Percentiles rank a stretch among this genome's conserved stretches.
Evolutionary conservation across 352 stramenopile genomes (phyloP).

Genomic region (Phytopythium aichiense): DNA sequence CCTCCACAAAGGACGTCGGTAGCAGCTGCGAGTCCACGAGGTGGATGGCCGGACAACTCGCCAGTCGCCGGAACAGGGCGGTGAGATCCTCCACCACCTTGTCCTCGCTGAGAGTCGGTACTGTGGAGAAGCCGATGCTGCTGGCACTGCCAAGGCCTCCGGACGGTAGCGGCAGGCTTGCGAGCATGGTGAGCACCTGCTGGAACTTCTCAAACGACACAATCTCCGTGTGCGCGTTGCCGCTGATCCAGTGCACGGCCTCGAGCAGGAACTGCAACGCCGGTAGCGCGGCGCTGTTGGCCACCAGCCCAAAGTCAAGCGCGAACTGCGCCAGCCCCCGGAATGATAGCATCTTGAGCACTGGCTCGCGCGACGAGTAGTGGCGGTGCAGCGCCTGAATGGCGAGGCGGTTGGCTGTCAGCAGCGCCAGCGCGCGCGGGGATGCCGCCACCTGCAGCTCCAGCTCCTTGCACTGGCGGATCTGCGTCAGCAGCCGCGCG

Average conservation of each 20-base stretch:
- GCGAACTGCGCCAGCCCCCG: constrained; percentile 38
- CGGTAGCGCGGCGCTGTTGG: constrained; percentile 16
- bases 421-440: constrained; percentile 13
- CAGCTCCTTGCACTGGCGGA: constrained; percentile 52
- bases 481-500: constrained; percentile 36
- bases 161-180: constrained; percentile 21
- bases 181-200: constrained; percentile 34
- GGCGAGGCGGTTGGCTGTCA: constrained; percentile 27
- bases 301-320: constrained; percentile 44
- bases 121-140: background rate
- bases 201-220: constrained; percentile 73
- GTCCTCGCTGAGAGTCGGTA: constrained; percentile 5
- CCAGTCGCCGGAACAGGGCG: constrained; percentile 22
- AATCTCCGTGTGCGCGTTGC: constrained; percentile 53
- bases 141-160: background rate
- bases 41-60: constrained; percentile 21
- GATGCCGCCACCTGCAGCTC: constrained; percentile 31
- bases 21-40: constrained; percentile 18
- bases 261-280: constrained; percentile 51
- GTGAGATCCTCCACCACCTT: constrained; percentile 16
- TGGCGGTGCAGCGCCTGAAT: constrained; percentile 53
- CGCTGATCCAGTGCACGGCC: constrained; percentile 64
- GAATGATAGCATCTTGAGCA: constrained; percentile 58
- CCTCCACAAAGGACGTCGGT: background rate
- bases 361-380: constrained; percentile 39